Percentiles rank a stretch among this genome's conserved stretches.
phyloP scores from a whole-genome alignment of 495 filamentous ascomycete genomes.

The Glarea lozoyensis region DNA sequence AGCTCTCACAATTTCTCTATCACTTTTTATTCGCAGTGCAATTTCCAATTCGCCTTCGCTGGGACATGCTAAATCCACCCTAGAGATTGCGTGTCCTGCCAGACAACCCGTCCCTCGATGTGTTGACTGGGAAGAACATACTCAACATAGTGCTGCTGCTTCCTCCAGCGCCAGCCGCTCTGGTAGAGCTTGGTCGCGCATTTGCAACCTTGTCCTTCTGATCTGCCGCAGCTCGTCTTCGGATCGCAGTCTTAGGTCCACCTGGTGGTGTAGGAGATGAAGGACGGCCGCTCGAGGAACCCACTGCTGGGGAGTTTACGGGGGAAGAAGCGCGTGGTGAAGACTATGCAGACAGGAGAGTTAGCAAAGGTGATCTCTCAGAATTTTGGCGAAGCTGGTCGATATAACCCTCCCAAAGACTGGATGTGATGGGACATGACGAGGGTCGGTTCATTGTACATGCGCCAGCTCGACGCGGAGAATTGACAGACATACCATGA shows the following conservation, averaged over 20 bases:
- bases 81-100: neutral
- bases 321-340: constrained; percentile 69
- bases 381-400: too few relatives aligned
- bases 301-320: constrained; percentile 36
- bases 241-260: constrained; percentile 88
- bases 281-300: constrained; percentile 60
- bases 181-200: constrained; percentile 78
- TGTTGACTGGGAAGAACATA: constrained; percentile 30
- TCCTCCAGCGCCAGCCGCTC: constrained; percentile 88
- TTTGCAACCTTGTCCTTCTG: constrained; percentile 92
- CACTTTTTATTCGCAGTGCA: too few relatives aligned
- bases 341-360: constrained; percentile 38
- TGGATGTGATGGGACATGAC: too few relatives aligned
- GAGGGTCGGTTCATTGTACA: too few relatives aligned
- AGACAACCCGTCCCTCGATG: neutral
- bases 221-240: constrained; percentile 87
- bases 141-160: constrained; percentile 97
- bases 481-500: too few relatives aligned
- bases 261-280: constrained; percentile 87
- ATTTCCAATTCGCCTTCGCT: too few relatives aligned
- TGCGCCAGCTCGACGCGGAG: too few relatives aligned
- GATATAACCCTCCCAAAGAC: too few relatives aligned
- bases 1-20: too few relatives aligned
- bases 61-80: too few relatives aligned
- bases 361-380: neutral